A percentile compares a stretch with the other conserved stretches of the same genome.
These are phyloP conservation scores for Linaria vulgaris DNA, from an alignment of 257 asterid species.

Conservation along the genomic window DNA sequence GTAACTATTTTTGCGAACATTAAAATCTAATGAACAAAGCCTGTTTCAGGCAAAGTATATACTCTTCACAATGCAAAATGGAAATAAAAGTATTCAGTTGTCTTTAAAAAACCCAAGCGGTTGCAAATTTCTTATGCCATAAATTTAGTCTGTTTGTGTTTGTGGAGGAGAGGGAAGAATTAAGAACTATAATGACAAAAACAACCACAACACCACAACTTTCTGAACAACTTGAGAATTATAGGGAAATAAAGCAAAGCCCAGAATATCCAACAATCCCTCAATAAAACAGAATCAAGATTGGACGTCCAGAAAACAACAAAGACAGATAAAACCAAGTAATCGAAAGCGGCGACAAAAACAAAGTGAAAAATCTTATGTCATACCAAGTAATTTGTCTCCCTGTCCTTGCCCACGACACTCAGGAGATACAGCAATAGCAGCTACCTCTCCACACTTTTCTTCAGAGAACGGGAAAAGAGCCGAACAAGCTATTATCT, in stretches of 20 bases:
- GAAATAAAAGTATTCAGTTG: not conserved
- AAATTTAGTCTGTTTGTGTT: no score
- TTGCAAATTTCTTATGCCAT: not conserved
- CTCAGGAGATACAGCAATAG: conserved; percentile 96
- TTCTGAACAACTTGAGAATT: no score
- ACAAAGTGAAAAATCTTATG: conserved; percentile 12
- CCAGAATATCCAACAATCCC: conserved; percentile 4
- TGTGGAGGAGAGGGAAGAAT: not conserved
- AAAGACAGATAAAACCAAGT: not conserved
- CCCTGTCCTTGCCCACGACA: conserved; percentile 99
- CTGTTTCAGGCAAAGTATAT: not conserved
- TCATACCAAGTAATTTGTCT: conserved; percentile 91
- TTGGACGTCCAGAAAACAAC: conserved; percentile 18
- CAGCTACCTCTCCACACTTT: conserved; percentile 96
- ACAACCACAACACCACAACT: not conserved
- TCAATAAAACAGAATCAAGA: not conserved
- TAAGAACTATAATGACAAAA: not conserved
- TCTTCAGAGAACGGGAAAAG: conserved; percentile 73
- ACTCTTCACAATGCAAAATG: conserved; percentile 6
- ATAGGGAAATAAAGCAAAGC: not conserved
- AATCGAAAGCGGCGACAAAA: not conserved
- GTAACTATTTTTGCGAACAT: not conserved
- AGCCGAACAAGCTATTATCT: conserved; percentile 88
- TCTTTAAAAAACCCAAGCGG: not conserved
- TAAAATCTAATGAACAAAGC: not conserved